These are phyloP conservation scores for Penicillium freii DNA, from an alignment of 2,329 filamentous ascomycete species.

Conservation along the genomic window DNA sequence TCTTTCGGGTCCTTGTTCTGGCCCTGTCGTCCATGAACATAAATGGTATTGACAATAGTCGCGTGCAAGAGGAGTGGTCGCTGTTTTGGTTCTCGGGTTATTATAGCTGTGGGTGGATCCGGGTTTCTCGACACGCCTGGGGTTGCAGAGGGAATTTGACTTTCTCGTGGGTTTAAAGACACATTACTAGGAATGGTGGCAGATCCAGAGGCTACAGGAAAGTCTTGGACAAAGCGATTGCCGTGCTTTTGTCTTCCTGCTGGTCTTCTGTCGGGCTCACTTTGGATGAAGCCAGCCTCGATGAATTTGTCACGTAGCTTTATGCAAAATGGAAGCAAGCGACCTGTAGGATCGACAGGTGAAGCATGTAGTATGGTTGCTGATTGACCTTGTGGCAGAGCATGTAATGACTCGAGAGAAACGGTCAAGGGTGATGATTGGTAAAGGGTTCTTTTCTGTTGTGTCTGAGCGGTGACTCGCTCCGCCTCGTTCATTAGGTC, in stretches of 20 bases:
- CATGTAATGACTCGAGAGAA: slow-evolving; percentile 44
- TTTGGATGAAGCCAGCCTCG: slow-evolving; percentile 44
- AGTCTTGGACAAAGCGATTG: background rate
- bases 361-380: slow-evolving; percentile 44
- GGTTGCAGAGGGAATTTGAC: background rate
- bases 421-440: slow-evolving; percentile 38
- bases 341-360: slow-evolving; percentile 40
- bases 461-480: slow-evolving; percentile 20
- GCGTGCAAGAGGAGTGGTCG: slow-evolving; percentile 74
- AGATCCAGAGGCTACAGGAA: background rate
- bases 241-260: background rate
- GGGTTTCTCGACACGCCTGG: background rate
- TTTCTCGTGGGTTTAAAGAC: slow-evolving; percentile 3
- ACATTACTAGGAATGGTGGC: background rate
- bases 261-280: slow-evolving; percentile 23
- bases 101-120: slow-evolving; percentile 12
- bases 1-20: slow-evolving; percentile 7
- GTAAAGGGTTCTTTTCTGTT: background rate
- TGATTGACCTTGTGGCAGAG: slow-evolving; percentile 34
- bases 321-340: slow-evolving; percentile 44
- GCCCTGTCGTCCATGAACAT: slow-evolving; percentile 46
- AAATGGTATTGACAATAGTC: slow-evolving; percentile 82
- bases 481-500: slow-evolving; percentile 38
- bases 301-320: slow-evolving; percentile 44
- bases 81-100: slow-evolving; percentile 19